Evolutionary conservation across 2,329 filamentous ascomycete genomes (phyloP).

Genomic region (Talaromyces rugulosus): DNA sequence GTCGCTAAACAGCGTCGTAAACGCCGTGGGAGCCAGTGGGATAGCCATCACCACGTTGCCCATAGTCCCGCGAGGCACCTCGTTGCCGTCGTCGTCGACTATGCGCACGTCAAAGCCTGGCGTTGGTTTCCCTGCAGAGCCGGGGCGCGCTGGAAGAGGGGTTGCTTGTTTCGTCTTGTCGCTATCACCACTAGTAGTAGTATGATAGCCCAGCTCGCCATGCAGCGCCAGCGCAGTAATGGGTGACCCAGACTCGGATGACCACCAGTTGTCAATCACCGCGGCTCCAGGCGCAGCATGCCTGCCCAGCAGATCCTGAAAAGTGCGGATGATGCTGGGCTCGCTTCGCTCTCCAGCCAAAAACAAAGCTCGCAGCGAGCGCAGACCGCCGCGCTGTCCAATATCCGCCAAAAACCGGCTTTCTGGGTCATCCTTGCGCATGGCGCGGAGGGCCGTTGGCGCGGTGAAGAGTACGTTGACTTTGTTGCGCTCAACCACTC

Average conservation of each 20-base stretch:
- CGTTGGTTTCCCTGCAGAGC: slow-evolving; percentile 85
- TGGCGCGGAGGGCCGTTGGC: slow-evolving; percentile 80
- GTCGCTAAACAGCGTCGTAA: slow-evolving; percentile 81
- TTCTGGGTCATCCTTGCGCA: slow-evolving; percentile 77
- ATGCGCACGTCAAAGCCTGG: slow-evolving; percentile 84
- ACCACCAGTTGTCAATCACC: slow-evolving; percentile 73
- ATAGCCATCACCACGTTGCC: slow-evolving; percentile 85
- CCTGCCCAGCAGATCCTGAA: slow-evolving; percentile 65
- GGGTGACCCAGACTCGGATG: slow-evolving; percentile 64
- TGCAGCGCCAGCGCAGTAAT: slow-evolving; percentile 64
- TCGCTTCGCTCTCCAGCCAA: slow-evolving; percentile 87
- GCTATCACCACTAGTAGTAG: slow-evolving; percentile 11
- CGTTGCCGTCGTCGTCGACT: slow-evolving; percentile 73
- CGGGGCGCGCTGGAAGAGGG: slow-evolving; percentile 67
- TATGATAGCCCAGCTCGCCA: slow-evolving; percentile 56
- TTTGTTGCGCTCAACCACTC: slow-evolving; percentile 77
- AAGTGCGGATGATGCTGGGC: slow-evolving; percentile 76
- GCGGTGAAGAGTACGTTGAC: slow-evolving; percentile 84
- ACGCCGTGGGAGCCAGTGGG: slow-evolving; percentile 79
- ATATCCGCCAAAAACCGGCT: slow-evolving; percentile 61
- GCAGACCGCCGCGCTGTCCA: slow-evolving; percentile 67
- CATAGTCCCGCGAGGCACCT: slow-evolving; percentile 69
- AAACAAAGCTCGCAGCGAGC: slow-evolving; percentile 69
- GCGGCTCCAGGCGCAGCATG: slow-evolving; percentile 61
- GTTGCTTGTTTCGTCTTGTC: too few relatives aligned